Evolutionary conservation across 768 basidiomycete species (phyloP).

Genomic region (Termitomyces bulborhizus): DNA sequence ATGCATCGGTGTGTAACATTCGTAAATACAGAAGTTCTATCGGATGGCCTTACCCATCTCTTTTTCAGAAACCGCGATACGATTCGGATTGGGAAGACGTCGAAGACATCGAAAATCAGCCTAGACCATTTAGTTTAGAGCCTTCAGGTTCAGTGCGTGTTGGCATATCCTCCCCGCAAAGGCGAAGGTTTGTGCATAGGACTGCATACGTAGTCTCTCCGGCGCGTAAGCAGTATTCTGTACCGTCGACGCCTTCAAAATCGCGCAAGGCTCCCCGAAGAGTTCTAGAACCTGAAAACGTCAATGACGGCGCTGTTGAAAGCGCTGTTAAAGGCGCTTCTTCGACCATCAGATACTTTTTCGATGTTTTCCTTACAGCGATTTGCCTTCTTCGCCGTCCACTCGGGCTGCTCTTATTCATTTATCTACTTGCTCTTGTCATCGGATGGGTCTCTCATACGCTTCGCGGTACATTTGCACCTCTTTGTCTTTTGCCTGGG

Average conservation of each 20-base stretch:
- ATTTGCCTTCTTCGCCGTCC: slow-evolving; percentile 49
- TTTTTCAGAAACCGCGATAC: slow-evolving; percentile 4
- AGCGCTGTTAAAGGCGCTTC: slow-evolving; percentile 7
- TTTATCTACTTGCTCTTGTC: slow-evolving; percentile 45
- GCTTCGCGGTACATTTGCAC: slow-evolving; percentile 43
- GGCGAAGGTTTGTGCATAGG: slow-evolving; percentile 20
- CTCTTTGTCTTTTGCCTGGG: slow-evolving; percentile 58
- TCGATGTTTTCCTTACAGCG: slow-evolving; percentile 42
- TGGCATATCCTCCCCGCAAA: slow-evolving; percentile 20
- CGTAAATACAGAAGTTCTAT: neutral
- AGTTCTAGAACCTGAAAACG: slow-evolving; percentile 18
- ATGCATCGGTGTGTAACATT: neutral
- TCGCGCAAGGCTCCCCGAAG: slow-evolving; percentile 6
- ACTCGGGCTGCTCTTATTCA: slow-evolving; percentile 44
- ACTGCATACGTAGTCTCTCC: slow-evolving; percentile 16
- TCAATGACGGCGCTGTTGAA: slow-evolving; percentile 24
- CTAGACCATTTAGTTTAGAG: slow-evolving; percentile 6
- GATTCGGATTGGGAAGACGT: slow-evolving; percentile 29
- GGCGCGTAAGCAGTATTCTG: slow-evolving; percentile 12
- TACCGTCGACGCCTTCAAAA: slow-evolving; percentile 7
- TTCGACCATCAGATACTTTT: slow-evolving; percentile 30
- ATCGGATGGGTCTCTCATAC: slow-evolving; percentile 32
- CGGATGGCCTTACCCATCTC: neutral
- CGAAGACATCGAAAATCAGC: slow-evolving; percentile 13
- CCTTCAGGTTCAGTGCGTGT: slow-evolving; percentile 10